phyloP scores from a whole-genome alignment of 176 grass and related monocot species.

The Thinopyrum elongatum region DNA sequence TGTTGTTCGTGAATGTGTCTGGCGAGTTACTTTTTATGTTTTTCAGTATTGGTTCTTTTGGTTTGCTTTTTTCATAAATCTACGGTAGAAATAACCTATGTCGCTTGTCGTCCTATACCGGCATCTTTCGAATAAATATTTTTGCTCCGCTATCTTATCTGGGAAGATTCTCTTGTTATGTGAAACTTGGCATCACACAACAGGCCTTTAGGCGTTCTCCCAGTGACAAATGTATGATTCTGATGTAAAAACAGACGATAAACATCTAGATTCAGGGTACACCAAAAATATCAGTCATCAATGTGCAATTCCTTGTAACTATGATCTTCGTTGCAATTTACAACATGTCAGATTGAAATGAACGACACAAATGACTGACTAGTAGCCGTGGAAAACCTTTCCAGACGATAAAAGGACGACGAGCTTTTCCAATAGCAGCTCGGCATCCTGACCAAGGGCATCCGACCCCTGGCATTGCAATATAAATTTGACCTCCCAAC shows the following conservation, averaged over 20 bases:
- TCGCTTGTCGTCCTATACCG: too few relatives aligned
- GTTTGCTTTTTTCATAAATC: too few relatives aligned
- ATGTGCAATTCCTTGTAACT: constrained; percentile 29
- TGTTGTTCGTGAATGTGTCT: too few relatives aligned
- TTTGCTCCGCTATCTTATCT: too few relatives aligned
- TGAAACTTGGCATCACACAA: too few relatives aligned
- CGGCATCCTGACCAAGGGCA: constrained; percentile 36
- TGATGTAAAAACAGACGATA: background rate
- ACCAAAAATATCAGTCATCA: constrained; percentile 4
- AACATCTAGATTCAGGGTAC: background rate
- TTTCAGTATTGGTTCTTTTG: too few relatives aligned
- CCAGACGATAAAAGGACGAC: constrained; percentile 18
- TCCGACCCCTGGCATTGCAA: constrained; percentile 49
- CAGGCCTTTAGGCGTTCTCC: too few relatives aligned
- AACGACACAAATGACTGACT: constrained; percentile 20
- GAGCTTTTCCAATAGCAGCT: constrained; percentile 72
- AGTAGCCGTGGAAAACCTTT: constrained; percentile 43
- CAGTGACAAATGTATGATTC: background rate
- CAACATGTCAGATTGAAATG: constrained; percentile 32
- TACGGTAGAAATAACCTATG: too few relatives aligned
- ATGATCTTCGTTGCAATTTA: constrained; percentile 47
- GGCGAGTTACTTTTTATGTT: too few relatives aligned
- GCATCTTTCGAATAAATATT: too few relatives aligned
- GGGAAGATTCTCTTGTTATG: too few relatives aligned
- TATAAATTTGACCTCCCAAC: constrained; percentile 21